Base-by-base conservation (phyloP, 345 rosid species). In the Rhodamnia rubescens region DNA sequence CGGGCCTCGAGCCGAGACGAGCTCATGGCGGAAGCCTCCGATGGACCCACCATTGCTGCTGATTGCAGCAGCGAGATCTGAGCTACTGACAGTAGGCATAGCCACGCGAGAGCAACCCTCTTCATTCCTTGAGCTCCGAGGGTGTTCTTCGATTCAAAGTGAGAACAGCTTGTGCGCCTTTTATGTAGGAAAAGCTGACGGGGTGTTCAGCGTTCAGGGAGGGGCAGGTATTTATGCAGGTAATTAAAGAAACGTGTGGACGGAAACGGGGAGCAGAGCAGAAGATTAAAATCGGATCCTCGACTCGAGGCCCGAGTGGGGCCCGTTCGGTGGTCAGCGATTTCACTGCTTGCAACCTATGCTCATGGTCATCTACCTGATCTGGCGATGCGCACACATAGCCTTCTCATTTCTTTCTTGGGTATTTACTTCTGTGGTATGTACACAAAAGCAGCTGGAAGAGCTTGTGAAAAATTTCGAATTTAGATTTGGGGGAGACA, bases 41-140 rank as follows among this genome's bases (percentile, higher is more conserved):
- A 84, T 27, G 87, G 64, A 50, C 84, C 86, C 53, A 87, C 89
- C 87, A 32, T 32, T 20, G 47, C 78, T 22, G 44, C 78, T 11
- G 92, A 85, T 78, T 89, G 93, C 15, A 89, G 49, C 56, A 80
- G 56, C 88, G 90, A 69, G 78, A 90, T 84, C 88, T 84, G 87
- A 50, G 86, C 85, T 18, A 93, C 53, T 56, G 32, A 27, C 84
- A 82, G 85, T 56, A 86, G 83, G 78, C 78, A 64, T 18, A 64
- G 78, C 78, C 78, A 64, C 1, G 78, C 47, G 21, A 64, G 78
- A 32, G 78, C 78, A 18, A 64, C 11, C 78, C 44, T 64, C 13
- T 20, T 64, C 78, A 64, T 64, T 32, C 32, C 78, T 64, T 16
- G 47, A 64, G 47, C 12, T 49, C 8, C 9, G 78, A 11, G 24